A percentile compares a stretch with the other conserved stretches of the same genome.
These are phyloP conservation scores for Panaeolus papilionaceus DNA, from an alignment of 768 basidiomycete species.

Conservation along the genomic window DNA sequence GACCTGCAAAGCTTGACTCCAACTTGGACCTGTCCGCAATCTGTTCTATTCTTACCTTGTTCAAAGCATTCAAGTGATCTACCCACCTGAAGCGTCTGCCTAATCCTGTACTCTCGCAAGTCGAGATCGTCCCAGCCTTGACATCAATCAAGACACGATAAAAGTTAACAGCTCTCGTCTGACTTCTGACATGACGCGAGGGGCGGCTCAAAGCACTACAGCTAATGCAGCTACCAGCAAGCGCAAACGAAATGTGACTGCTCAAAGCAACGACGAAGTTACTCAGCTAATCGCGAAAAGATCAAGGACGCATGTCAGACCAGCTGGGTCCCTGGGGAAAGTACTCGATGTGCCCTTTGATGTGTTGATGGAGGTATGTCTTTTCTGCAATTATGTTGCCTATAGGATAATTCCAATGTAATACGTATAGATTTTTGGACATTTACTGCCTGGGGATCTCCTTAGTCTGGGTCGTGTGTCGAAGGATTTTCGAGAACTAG, in stretches of 20 bases:
- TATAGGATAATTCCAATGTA: no score
- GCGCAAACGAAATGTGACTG: not conserved
- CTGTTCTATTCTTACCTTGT: no score
- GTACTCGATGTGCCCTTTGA: constrained; percentile 6
- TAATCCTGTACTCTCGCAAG: no score
- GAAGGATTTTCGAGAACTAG: not conserved
- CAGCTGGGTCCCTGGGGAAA: not conserved
- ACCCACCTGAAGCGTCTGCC: no score
- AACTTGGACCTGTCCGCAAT: no score
- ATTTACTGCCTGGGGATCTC: not conserved
- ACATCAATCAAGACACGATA: not conserved
- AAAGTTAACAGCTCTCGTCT: not conserved
- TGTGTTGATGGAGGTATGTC: not conserved
- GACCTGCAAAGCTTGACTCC: no score
- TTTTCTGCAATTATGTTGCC: not conserved
- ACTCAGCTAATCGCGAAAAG: not conserved
- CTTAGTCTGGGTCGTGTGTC: constrained; percentile 3
- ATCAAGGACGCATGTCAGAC: constrained; percentile 3
- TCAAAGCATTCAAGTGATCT: no score
- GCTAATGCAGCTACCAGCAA: not conserved
- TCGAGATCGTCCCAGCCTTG: no score
- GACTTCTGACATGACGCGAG: not conserved
- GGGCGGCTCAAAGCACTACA: not conserved
- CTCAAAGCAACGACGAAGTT: not conserved
- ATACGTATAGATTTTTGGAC: not conserved